These are phyloP conservation scores for Citrus sp. DNA, from an alignment of 345 rosid genomes.

Conservation along the genomic window DNA sequence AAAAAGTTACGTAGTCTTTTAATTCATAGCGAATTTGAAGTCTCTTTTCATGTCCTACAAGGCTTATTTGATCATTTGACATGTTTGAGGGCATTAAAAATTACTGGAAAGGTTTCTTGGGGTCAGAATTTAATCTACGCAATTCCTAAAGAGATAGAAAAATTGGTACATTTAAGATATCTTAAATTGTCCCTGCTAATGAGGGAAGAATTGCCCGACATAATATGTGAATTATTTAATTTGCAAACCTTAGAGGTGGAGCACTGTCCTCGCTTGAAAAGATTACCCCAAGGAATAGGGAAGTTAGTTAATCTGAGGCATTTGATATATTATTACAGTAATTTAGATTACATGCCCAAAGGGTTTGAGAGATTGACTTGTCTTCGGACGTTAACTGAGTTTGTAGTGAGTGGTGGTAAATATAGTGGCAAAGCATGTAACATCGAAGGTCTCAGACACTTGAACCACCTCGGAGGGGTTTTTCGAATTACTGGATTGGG, in stretches of 20 bases:
- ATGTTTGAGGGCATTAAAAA: no score
- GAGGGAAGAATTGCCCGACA: not conserved
- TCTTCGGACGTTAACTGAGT: not conserved
- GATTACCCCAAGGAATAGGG: not conserved
- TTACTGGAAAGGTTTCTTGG: no score
- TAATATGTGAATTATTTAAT: not conserved
- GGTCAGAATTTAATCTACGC: no score
- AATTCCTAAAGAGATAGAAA: not conserved
- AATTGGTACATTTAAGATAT: not conserved
- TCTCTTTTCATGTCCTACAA: no score
- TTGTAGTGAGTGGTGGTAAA: not conserved
- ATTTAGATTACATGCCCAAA: no score
- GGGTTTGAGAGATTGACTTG: no score
- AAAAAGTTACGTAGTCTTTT: not conserved
- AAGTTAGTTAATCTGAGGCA: slow-evolving; percentile 13
- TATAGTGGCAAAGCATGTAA: not conserved
- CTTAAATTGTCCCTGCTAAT: not conserved
- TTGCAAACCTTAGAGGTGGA: not conserved
- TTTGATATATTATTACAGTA: not conserved
- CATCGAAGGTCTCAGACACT: not conserved
- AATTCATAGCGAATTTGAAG: not conserved
- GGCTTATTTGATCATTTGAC: no score
- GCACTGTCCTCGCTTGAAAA: fast-evolving
- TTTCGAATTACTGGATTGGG: not conserved
- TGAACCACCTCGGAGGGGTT: not conserved